Evolutionary conservation across 2,329 filamentous ascomycete genomes (phyloP).

Genomic region (Aspergillus pseudoviridinutans): DNA sequence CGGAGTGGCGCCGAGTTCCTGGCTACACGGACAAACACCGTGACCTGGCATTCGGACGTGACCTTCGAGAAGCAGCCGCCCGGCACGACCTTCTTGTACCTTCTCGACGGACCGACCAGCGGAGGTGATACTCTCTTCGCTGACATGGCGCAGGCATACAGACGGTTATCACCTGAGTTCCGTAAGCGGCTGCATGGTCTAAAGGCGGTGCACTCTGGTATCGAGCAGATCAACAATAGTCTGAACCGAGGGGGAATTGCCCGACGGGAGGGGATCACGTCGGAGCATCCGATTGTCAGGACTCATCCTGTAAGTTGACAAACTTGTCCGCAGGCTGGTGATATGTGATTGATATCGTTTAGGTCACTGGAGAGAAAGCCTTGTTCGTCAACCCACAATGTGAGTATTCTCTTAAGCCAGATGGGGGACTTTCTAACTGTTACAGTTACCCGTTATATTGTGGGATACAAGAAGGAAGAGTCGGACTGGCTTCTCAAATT

Average conservation of each 20-base stretch:
- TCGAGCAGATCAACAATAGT: slow-evolving; percentile 73
- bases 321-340: background rate
- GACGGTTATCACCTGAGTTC: slow-evolving; percentile 73
- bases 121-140: slow-evolving; percentile 84
- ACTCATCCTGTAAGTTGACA: slow-evolving; percentile 61
- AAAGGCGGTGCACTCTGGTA: slow-evolving; percentile 73
- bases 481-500: slow-evolving; percentile 74
- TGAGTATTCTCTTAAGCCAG: slow-evolving; percentile 39
- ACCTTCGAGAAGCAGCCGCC: slow-evolving; percentile 86
- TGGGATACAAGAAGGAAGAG: slow-evolving; percentile 83
- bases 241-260: slow-evolving; percentile 65
- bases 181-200: slow-evolving; percentile 76
- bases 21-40: slow-evolving; percentile 67
- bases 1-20: slow-evolving; percentile 61
- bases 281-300: slow-evolving; percentile 71
- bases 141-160: slow-evolving; percentile 76
- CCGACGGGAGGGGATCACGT: slow-evolving; percentile 69
- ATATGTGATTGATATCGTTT: background rate
- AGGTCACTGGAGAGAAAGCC: slow-evolving; percentile 72
- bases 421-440: background rate
- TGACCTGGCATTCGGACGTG: slow-evolving; percentile 87
- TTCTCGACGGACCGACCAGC: slow-evolving; percentile 73
- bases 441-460: slow-evolving; percentile 71
- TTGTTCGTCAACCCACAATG: slow-evolving; percentile 80
- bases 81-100: slow-evolving; percentile 83